These are phyloP conservation scores for Stenocarpella maydis DNA, from an alignment of 2,329 filamentous ascomycete genomes.

Conservation along the genomic window DNA sequence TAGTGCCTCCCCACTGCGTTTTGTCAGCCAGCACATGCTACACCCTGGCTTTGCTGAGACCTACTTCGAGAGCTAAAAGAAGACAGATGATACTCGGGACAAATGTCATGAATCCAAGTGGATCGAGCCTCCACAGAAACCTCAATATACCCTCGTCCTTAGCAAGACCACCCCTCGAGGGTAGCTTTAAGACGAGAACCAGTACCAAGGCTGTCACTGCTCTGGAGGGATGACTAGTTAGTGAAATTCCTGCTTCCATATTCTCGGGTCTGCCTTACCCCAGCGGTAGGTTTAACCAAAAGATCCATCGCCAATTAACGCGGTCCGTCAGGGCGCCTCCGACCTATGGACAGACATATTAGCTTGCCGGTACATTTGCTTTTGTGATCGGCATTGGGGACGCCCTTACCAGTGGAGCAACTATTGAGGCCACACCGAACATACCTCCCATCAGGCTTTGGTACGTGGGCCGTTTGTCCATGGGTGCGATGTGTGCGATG, in stretches of 20 bases:
- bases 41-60: conserved; percentile 22
- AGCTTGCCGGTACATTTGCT: not conserved
- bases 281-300: conserved; percentile 17
- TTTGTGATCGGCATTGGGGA: no score
- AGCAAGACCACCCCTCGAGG: not conserved
- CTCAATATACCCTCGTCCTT: not conserved
- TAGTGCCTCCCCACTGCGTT: conserved; percentile 52
- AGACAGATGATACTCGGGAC: conserved; percentile 52
- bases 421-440: conserved; percentile 52
- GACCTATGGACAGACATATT: not conserved
- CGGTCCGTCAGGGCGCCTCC: not conserved
- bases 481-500: conserved; percentile 44
- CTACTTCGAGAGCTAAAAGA: conserved; percentile 56
- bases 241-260: no score
- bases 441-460: conserved; percentile 51
- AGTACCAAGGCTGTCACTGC: not conserved
- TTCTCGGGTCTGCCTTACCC: not conserved
- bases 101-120: conserved; percentile 41
- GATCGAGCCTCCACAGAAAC: conserved; percentile 36
- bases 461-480: conserved; percentile 41
- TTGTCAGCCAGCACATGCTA: not conserved
- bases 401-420: conserved; percentile 50
- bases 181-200: not conserved
- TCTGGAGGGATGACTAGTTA: not conserved
- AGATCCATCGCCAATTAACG: conserved; percentile 3